These are phyloP conservation scores for Phytopythium delawarense DNA, from an alignment of 352 stramenopile species.

Conservation along the genomic window DNA sequence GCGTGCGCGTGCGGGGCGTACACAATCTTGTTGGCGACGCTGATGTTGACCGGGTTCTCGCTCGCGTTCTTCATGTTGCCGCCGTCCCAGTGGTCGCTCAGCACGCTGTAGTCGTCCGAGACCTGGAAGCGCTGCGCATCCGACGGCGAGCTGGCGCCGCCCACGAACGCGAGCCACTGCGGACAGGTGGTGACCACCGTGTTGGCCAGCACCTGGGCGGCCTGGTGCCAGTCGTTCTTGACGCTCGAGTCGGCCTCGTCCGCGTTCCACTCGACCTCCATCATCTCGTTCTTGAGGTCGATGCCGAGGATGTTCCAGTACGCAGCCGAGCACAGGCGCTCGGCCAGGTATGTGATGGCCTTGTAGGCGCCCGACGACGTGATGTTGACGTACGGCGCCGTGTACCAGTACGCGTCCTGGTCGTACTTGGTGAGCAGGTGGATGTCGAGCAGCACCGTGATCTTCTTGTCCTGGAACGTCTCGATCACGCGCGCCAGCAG, in stretches of 20 bases:
- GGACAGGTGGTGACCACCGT: constrained; percentile 43
- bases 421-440: constrained; percentile 45
- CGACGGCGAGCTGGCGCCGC: constrained; percentile 42
- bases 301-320: constrained; percentile 74
- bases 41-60: constrained; percentile 34
- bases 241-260: constrained; percentile 17
- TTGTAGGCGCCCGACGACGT: constrained; percentile 40
- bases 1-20: constrained; percentile 62
- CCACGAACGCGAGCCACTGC: constrained; percentile 64
- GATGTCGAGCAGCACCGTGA: constrained; percentile 60
- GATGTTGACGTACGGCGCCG: constrained; percentile 40
- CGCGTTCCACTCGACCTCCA: constrained; percentile 29
- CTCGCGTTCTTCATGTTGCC: constrained; percentile 63
- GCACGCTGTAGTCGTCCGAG: constrained; percentile 30
- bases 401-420: constrained; percentile 68
- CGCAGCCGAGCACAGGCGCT: constrained; percentile 38
- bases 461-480: constrained; percentile 40
- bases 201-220: constrained; percentile 33
- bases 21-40: constrained; percentile 52
- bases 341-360: constrained; percentile 36
- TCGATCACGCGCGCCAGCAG: constrained; percentile 50
- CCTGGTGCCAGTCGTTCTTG: constrained; percentile 36
- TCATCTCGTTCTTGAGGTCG: constrained; percentile 63
- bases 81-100: constrained; percentile 53
- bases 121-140: constrained; percentile 32